Base-by-base conservation (phyloP, 2,329 filamentous ascomycete genomes). In the Monosporascus cannonballus region DNA sequence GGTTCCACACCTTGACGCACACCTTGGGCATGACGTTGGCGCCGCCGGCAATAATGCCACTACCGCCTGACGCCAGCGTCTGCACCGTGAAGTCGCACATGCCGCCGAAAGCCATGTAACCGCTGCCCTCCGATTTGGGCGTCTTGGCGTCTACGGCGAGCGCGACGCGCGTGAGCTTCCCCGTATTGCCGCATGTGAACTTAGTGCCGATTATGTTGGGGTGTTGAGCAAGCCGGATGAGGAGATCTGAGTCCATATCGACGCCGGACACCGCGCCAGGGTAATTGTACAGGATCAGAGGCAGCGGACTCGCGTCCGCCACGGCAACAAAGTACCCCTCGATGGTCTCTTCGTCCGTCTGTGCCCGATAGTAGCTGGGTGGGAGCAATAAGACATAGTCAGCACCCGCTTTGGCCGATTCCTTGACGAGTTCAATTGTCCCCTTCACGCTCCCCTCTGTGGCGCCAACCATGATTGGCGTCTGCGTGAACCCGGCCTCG, bases 231-330 rank as follows among this genome's bases (percentile, higher is more conserved):
- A 96, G 81, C 67, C 80, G 81, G 73, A 94, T 90, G 64, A 96
- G 81, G 54, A 93, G 79, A 68, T 96, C 90, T 54, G 87, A 92
- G 76, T 94, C 89, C 82, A 96, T 87, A 70, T 96, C 90, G 65
- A 95, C 87, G 49, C 90, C 90, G 6, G 89, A 81, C 6, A 94
- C 90, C 48, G 89, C 90, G 49, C 89, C 90, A 1, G 90, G 90
- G 74, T 94, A 96, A 76, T 95, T 96, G 81, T 96, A 96, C 47
- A 96, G 75, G 58, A 95, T 81, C 51, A 96, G 69, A n/a, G 89
- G 89, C 8, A 94, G 73, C 5, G 89, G 86, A 49, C 85, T 89
- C 39, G 70, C 77, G 68, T 93, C 87, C 47, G 90, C 90, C 5
- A 96, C 88, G 52, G 80, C 78, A 51, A 76, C 80, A 74, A 86